Conservation (phyloP, 2,329 filamentous ascomycete genomes). For the Niveomyces coronatus region DNA sequence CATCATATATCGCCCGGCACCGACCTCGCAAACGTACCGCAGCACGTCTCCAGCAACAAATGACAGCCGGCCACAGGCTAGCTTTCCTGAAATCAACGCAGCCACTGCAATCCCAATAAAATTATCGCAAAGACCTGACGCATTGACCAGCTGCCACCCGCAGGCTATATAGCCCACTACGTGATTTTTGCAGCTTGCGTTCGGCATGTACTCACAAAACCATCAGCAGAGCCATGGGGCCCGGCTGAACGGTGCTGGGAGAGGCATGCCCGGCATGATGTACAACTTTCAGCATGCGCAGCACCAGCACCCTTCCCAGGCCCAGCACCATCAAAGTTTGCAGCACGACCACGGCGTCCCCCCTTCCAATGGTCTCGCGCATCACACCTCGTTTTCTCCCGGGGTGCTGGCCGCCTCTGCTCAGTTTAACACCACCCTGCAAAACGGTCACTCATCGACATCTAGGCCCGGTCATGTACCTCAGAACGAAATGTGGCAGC, state of each 20-base stretch:
- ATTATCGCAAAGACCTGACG: conserved; percentile 14
- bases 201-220: conserved; percentile 63
- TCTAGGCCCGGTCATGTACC: conserved; percentile 41
- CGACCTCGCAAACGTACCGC: conserved; percentile 7
- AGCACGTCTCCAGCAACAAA: conserved; percentile 14
- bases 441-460: conserved; percentile 44
- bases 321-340: conserved; percentile 51
- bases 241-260: conserved; percentile 53
- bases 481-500: conserved; percentile 68
- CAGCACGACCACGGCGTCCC: conserved; percentile 49
- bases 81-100: conserved; percentile 10
- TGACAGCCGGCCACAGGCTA: conserved; percentile 14
- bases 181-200: not conserved
- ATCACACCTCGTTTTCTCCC: conserved; percentile 25
- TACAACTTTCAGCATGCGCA: conserved; percentile 58
- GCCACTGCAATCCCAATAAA: conserved; percentile 8
- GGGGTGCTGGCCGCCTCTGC: conserved; percentile 51
- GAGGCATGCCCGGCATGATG: conserved; percentile 54
- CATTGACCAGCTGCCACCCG: too few species aligned
- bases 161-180: too few species aligned
- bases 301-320: conserved; percentile 52
- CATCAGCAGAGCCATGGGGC: conserved; percentile 64
- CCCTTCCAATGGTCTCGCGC: conserved; percentile 43
- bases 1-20: conserved; percentile 12
- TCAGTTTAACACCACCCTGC: conserved; percentile 44